Evolutionary conservation across 1,284 basidiomycete genomes (phyloP).

Genomic region (Rhodofomes roseus): DNA sequence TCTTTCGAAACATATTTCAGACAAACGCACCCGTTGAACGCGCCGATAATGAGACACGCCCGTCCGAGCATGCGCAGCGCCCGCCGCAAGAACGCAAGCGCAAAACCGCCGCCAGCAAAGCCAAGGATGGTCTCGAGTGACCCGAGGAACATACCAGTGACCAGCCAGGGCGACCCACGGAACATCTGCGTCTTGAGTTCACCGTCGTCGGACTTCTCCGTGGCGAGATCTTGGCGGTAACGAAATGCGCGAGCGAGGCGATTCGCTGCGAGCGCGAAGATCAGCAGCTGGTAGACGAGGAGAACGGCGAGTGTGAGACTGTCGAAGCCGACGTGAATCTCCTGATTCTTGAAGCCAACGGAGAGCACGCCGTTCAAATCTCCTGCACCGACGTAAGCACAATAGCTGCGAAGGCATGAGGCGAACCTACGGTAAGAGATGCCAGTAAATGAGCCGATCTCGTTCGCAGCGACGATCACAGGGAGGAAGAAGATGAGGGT

Average conservation of each 20-base stretch:
- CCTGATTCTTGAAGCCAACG: conserved; percentile 39
- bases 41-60: conserved; percentile 52
- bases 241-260: conserved; percentile 49
- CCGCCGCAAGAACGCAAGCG: conserved; percentile 48
- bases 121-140: conserved; percentile 63
- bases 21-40: conserved; percentile 53
- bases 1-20: conserved; percentile 6
- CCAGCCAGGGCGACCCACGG: conserved; percentile 62
- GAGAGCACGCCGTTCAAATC: conserved; percentile 21
- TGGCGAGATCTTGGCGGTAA: conserved; percentile 42
- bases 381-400: conserved; percentile 3
- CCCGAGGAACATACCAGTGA: conserved; percentile 54
- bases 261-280: conserved; percentile 54
- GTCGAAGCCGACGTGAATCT: conserved; percentile 50
- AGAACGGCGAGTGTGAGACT: conserved; percentile 56
- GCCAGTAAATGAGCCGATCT: conserved; percentile 62
- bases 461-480: conserved; percentile 49
- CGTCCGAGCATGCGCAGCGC: conserved; percentile 53
- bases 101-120: conserved; percentile 53
- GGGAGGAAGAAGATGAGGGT: conserved; percentile 53
- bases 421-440: conserved; percentile 48
- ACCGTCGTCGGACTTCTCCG: conserved; percentile 6
- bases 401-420: not conserved
- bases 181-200: conserved; percentile 48
- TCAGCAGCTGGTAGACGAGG: conserved; percentile 49